Percentiles rank a stretch among this genome's conserved stretches.
Conservation (phyloP, 805 yeast genomes). For the Cyberlindnera galapagoensis region DNA sequence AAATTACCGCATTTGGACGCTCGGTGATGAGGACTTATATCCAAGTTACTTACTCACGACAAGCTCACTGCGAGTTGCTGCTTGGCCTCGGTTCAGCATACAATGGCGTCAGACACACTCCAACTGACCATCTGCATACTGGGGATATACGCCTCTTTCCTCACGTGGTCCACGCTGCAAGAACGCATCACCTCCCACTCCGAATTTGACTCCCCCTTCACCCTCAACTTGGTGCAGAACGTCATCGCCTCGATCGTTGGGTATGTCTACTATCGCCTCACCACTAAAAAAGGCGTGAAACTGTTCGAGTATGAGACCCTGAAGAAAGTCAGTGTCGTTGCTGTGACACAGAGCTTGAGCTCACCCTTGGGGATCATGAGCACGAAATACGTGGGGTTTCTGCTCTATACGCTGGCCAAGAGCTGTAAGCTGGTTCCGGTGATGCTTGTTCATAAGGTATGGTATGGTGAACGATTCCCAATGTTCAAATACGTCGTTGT, state of each 20-base stretch:
- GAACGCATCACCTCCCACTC: conserved; percentile 74
- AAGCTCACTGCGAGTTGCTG: no score
- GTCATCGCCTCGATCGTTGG: conserved; percentile 69
- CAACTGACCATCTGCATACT: conserved; percentile 25
- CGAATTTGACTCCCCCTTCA: conserved; percentile 67
- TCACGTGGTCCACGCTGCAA: conserved; percentile 89
- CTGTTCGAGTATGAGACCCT: conserved; percentile 11
- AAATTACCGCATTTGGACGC: no score
- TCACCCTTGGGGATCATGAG: conserved; percentile 80
- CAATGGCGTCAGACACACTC: conserved; percentile 3
- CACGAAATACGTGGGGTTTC: conserved; percentile 75
- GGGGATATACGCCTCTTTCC: conserved; percentile 82
- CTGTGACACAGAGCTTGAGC: conserved; percentile 64
- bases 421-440: conserved; percentile 93
- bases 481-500: conserved; percentile 75
- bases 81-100: no score
- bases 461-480: conserved; percentile 71
- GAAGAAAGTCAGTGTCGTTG: conserved; percentile 19
- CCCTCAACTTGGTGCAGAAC: conserved; percentile 74
- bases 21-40: no score
- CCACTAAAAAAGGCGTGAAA: conserved; percentile 7
- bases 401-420: conserved; percentile 81
- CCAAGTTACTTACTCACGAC: no score
- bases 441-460: conserved; percentile 69
- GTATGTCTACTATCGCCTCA: conserved; percentile 27